Evolutionary conservation across 169 alveolate species (phyloP).

Genomic region (Neospora caninum): DNA sequence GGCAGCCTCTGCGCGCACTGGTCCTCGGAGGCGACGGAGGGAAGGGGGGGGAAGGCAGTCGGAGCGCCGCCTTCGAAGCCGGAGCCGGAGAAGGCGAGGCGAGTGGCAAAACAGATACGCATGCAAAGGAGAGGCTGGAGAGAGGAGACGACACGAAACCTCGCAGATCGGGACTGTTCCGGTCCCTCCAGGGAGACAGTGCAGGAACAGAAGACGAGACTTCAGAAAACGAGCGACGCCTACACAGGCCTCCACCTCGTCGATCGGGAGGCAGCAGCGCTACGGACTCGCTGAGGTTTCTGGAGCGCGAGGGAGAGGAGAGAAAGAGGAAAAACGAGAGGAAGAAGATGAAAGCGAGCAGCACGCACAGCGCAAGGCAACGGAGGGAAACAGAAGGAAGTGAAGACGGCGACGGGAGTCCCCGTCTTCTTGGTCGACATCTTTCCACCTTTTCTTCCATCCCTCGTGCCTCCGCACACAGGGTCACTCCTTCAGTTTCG

Average conservation of each 20-base stretch:
- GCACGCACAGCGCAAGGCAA: background rate
- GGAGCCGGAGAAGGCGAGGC: background rate
- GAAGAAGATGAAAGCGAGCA: background rate
- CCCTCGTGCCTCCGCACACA: no score
- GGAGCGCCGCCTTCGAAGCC: background rate
- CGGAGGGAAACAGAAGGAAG: background rate
- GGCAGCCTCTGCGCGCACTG: background rate
- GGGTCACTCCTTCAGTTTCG: no score
- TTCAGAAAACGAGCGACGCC: background rate
- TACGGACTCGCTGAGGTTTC: background rate
- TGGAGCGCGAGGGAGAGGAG: background rate
- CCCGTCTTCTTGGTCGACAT: background rate
- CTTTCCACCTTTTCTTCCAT: no score
- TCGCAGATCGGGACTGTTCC: background rate
- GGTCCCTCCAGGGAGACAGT: background rate
- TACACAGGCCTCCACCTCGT: background rate
- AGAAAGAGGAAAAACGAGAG: background rate
- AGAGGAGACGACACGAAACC: background rate
- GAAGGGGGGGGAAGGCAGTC: background rate
- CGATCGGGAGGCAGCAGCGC: background rate
- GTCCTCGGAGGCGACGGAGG: background rate
- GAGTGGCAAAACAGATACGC: background rate
- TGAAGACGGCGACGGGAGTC: background rate
- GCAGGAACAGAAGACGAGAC: background rate
- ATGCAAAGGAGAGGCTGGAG: background rate